Evolutionary conservation across 1,284 basidiomycete genomes (phyloP).

Genomic region (Irpex rosettiformis): DNA sequence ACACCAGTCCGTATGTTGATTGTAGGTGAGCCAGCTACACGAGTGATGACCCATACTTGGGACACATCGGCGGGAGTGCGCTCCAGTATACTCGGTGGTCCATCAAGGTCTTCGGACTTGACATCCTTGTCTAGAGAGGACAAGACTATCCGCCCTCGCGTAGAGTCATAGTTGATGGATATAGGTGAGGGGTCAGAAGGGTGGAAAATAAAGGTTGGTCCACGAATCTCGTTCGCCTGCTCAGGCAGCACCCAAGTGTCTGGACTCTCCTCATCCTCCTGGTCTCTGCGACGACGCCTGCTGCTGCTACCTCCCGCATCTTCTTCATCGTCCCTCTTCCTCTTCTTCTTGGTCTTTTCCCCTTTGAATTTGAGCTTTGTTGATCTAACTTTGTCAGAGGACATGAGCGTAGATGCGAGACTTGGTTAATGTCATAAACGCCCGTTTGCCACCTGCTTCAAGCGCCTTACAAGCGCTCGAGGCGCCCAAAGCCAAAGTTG

Average conservation of each 20-base stretch:
- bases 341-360: constrained; percentile 79
- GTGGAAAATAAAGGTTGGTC: constrained; percentile 79
- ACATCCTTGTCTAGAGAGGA: constrained; percentile 58
- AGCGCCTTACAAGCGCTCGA: constrained; percentile 16
- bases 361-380: constrained; percentile 85
- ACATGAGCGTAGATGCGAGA: constrained; percentile 31
- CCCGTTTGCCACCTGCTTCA: background rate
- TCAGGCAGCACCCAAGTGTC: constrained; percentile 81
- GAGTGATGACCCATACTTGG: constrained; percentile 84
- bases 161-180: constrained; percentile 75
- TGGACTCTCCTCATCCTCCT: constrained; percentile 58
- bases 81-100: constrained; percentile 46
- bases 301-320: constrained; percentile 41
- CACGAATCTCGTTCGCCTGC: constrained; percentile 68
- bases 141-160: constrained; percentile 66
- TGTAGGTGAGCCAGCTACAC: constrained; percentile 76
- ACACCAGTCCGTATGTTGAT: constrained; percentile 80
- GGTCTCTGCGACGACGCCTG: constrained; percentile 42
- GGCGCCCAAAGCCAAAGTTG: constrained; percentile 37
- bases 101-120: constrained; percentile 37
- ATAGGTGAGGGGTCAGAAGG: constrained; percentile 73
- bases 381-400: constrained; percentile 52
- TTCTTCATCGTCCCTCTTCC: constrained; percentile 59
- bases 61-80: constrained; percentile 75
- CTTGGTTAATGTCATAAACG: background rate